These are phyloP conservation scores for Lathyrus sativus DNA, from an alignment of 306 rosid genomes.

Conservation along the genomic window DNA sequence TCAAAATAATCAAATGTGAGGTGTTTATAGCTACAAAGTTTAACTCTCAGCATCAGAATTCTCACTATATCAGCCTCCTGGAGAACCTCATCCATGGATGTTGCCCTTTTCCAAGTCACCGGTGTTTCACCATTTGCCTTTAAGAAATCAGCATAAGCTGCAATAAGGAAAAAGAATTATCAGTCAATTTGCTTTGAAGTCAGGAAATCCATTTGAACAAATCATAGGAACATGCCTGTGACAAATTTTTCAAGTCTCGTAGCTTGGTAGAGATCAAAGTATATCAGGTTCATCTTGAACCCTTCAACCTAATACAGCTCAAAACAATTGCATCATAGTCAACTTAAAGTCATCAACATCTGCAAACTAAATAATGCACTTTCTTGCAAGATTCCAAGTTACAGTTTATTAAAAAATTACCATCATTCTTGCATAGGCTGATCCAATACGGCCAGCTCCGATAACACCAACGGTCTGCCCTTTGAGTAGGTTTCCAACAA, in stretches of 20 bases:
- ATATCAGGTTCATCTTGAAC: slow-evolving; percentile 98
- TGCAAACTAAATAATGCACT: slow-evolving; percentile 11
- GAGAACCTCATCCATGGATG: slow-evolving; percentile 94
- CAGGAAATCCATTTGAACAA: not conserved
- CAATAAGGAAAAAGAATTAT: slow-evolving; percentile 37
- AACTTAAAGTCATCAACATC: slow-evolving; percentile 23
- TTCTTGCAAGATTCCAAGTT: slow-evolving; percentile 17
- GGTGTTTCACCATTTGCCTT: slow-evolving; percentile 87
- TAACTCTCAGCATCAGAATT: slow-evolving; percentile 26
- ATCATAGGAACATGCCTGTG: slow-evolving; percentile 66
- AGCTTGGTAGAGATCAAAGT: slow-evolving; percentile 92
- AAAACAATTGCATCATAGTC: slow-evolving; percentile 23
- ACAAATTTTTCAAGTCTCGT: slow-evolving; percentile 94
- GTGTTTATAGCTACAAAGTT: not conserved
- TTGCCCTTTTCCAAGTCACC: slow-evolving; percentile 94
- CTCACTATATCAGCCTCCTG: slow-evolving; percentile 88
- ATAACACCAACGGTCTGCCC: slow-evolving; percentile 99
- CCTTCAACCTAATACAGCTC: slow-evolving; percentile 79
- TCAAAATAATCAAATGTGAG: slow-evolving; percentile 17
- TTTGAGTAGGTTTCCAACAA: slow-evolving; percentile 93
- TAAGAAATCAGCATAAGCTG: slow-evolving; percentile 86
- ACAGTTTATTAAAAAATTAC: slow-evolving; percentile 46
- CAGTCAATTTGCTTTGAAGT: slow-evolving; percentile 36
- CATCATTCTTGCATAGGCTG: slow-evolving; percentile 99
- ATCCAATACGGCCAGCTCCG: slow-evolving; percentile 99